Percentiles rank a stretch among this genome's conserved stretches.
phyloP scores from a whole-genome alignment of 2,329 filamentous ascomycete species.

The Arthrobotrys conoides region DNA sequence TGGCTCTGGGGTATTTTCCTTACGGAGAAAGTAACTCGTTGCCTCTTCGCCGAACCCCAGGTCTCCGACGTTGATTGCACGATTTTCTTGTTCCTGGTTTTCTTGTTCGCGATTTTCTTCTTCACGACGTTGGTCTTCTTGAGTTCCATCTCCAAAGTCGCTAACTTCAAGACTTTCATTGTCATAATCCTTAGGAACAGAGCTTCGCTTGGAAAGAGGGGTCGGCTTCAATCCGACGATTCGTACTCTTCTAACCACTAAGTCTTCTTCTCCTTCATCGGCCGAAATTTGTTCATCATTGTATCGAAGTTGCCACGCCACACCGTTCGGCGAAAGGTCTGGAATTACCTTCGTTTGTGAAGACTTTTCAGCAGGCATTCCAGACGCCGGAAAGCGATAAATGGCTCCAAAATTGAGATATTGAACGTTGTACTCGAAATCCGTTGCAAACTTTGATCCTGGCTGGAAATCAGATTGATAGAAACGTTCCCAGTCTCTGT shows the following conservation, averaged over 20 bases:
- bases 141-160: too few species aligned
- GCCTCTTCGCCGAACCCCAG: background rate
- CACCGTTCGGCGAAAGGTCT: background rate
- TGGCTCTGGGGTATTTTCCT: slow-evolving; percentile 5
- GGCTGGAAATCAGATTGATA: background rate
- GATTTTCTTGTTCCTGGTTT: background rate
- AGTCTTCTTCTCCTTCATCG: background rate
- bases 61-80: too few species aligned
- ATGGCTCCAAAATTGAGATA: background rate
- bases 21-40: background rate
- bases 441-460: background rate
- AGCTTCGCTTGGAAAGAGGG: background rate
- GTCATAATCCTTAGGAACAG: background rate
- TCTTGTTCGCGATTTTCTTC: background rate
- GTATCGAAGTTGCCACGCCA: slow-evolving; percentile 1
- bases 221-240: slow-evolving; percentile 7
- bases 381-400: background rate
- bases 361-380: background rate
- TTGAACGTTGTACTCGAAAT: slow-evolving; percentile 11
- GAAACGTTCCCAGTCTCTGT: background rate
- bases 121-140: too few species aligned
- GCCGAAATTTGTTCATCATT: background rate
- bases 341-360: slow-evolving; percentile 1
- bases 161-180: background rate
- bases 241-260: background rate